Conservation (phyloP, 1,284 basidiomycete species). For the Cutaneotrichosporon spelunceum region DNA sequence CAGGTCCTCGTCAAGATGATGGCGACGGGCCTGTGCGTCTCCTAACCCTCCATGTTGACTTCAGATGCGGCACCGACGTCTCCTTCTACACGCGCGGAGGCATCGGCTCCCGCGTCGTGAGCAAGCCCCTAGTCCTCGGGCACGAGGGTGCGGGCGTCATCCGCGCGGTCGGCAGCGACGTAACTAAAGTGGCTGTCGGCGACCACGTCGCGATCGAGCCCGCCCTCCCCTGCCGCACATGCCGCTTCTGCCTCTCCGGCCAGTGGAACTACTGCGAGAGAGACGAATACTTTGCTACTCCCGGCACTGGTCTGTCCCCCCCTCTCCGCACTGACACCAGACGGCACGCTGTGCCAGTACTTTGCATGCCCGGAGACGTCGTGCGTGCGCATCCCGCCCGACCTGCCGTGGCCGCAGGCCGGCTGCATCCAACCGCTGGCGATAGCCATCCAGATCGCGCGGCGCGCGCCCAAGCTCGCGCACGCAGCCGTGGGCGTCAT, state of each 20-base stretch:
- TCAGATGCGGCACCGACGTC: slow-evolving; percentile 21
- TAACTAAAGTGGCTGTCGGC: slow-evolving; percentile 35
- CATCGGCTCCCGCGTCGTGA: slow-evolving; percentile 45
- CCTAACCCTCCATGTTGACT: neutral
- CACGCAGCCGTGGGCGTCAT: slow-evolving; percentile 72
- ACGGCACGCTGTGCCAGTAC: slow-evolving; percentile 32
- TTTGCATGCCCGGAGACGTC: slow-evolving; percentile 19
- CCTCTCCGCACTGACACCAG: slow-evolving; percentile 2
- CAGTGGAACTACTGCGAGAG: slow-evolving; percentile 25
- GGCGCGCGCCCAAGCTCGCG: slow-evolving; percentile 22
- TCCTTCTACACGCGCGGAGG: slow-evolving; percentile 32
- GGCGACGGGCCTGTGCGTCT: slow-evolving; percentile 27
- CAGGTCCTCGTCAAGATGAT: slow-evolving; percentile 32
- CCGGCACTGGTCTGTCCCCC: slow-evolving; percentile 14
- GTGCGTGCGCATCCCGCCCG: slow-evolving; percentile 21
- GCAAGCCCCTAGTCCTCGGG: slow-evolving; percentile 43
- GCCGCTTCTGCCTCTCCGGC: slow-evolving; percentile 39
- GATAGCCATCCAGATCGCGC: slow-evolving; percentile 68
- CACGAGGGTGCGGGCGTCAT: slow-evolving; percentile 49
- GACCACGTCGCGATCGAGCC: slow-evolving; percentile 51
- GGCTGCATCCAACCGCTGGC: slow-evolving; percentile 62
- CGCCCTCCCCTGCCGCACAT: slow-evolving; percentile 44
- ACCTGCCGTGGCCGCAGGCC: slow-evolving; percentile 26
- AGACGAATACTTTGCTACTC: slow-evolving; percentile 28
- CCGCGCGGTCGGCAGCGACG: slow-evolving; percentile 27